Percentiles rank a stretch among this genome's conserved stretches.
These are phyloP conservation scores for Malassezia pachydermatis DNA, from an alignment of 1,284 basidiomycete genomes.

Conservation along the genomic window DNA sequence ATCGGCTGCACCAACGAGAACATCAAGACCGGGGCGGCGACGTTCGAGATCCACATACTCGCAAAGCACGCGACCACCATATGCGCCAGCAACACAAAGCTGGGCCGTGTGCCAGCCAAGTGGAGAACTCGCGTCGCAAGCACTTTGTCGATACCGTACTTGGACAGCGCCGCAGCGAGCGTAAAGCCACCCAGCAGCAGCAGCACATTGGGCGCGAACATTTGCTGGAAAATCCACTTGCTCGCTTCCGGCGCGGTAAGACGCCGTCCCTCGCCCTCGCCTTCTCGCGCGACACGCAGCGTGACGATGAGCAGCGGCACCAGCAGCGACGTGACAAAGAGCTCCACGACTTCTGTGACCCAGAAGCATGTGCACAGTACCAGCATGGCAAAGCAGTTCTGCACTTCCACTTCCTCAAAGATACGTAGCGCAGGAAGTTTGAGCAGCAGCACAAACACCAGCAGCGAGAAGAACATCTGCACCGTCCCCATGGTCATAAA, in stretches of 20 bases:
- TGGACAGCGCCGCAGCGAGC: constrained; percentile 87
- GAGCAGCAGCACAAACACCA: constrained; percentile 33
- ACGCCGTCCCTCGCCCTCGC: constrained; percentile 51
- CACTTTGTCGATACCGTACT: constrained; percentile 85
- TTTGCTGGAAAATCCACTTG: constrained; percentile 60
- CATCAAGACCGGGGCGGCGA: constrained; percentile 91
- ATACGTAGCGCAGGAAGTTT: constrained; percentile 41
- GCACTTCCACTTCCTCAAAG: constrained; percentile 62
- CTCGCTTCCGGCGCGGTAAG: constrained; percentile 66
- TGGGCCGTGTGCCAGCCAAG: constrained; percentile 77
- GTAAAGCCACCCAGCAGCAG: constrained; percentile 72
- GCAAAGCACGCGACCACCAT: constrained; percentile 97
- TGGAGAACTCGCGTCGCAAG: constrained; percentile 84
- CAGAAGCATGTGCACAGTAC: constrained; percentile 85
- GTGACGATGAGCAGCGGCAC: constrained; percentile 84
- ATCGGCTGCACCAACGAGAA: constrained; percentile 97
- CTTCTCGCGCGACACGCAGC: constrained; percentile 66
- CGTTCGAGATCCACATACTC: constrained; percentile 99
- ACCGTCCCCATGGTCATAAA: constrained; percentile 42
- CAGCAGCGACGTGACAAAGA: constrained; percentile 86
- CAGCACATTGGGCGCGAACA: constrained; percentile 83
- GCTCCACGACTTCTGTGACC: constrained; percentile 93
- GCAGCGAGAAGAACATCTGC: constrained; percentile 38
- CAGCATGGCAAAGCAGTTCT: constrained; percentile 81
- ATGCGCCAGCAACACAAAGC: constrained; percentile 77